A percentile compares a stretch with the other conserved stretches of the same genome.
These are phyloP conservation scores for Nemania sp. DNA, from an alignment of 2,329 filamentous ascomycete species.

Conservation along the genomic window DNA sequence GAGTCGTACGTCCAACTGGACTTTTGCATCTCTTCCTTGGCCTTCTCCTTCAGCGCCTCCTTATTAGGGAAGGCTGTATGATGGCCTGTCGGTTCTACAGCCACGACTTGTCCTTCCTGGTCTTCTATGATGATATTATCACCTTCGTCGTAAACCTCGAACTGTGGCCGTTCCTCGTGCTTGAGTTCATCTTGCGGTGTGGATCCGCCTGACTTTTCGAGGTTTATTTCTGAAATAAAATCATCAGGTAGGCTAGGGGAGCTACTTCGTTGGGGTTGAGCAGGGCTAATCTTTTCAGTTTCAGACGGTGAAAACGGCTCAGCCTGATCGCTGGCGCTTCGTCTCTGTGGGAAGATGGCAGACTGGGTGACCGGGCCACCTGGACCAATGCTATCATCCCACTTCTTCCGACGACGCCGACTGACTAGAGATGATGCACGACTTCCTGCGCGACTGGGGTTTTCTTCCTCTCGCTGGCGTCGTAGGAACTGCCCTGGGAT, in stretches of 20 bases:
- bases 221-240: slow-evolving; percentile 30
- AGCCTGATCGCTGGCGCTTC: slow-evolving; percentile 37
- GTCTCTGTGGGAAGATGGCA: slow-evolving; percentile 75
- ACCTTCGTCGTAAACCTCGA: slow-evolving; percentile 83
- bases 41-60: slow-evolving; percentile 39
- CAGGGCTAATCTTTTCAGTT: slow-evolving; percentile 17
- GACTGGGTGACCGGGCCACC: slow-evolving; percentile 90
- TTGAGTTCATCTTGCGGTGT: slow-evolving; percentile 30
- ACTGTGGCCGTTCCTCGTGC: slow-evolving; percentile 33
- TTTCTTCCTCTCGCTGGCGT: slow-evolving; percentile 78
- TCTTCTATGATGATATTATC: slow-evolving; percentile 81
- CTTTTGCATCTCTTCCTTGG: slow-evolving; percentile 43
- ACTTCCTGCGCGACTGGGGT: slow-evolving; percentile 56
- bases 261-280: slow-evolving; percentile 32
- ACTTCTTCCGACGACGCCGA: slow-evolving; percentile 69
- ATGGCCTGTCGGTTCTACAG: slow-evolving; percentile 55
- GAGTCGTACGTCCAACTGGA: slow-evolving; percentile 51
- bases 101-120: slow-evolving; percentile 82
- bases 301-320: slow-evolving; percentile 43
- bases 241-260: slow-evolving; percentile 32
- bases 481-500: slow-evolving; percentile 78
- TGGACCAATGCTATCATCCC: slow-evolving; percentile 72
- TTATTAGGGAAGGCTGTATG: slow-evolving; percentile 25
- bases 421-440: slow-evolving; percentile 64
- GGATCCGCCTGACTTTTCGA: slow-evolving; percentile 36